These are phyloP conservation scores for Plasmodium gaboni DNA, from an alignment of 169 alveolate genomes.

Conservation along the genomic window DNA sequence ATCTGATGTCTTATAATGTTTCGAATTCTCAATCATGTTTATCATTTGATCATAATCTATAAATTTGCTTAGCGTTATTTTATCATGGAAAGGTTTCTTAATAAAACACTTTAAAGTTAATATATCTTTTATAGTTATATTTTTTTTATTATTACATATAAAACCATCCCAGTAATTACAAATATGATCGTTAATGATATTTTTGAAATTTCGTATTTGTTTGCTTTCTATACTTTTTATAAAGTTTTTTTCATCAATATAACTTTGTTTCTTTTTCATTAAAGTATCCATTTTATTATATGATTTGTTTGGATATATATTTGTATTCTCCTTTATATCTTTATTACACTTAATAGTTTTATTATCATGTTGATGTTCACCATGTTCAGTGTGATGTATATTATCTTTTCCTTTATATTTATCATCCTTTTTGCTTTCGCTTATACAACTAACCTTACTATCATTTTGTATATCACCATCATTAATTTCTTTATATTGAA, in stretches of 20 bases:
- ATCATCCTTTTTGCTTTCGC: no score
- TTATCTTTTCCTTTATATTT: no score
- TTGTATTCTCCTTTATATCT: no score
- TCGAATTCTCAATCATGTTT: slow-evolving; percentile 77
- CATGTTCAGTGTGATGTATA: no score
- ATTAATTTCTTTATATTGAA: background rate
- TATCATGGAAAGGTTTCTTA: slow-evolving; percentile 78
- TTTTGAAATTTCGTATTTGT: slow-evolving; percentile 52
- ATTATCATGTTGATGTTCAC: no score
- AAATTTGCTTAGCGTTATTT: slow-evolving; percentile 72
- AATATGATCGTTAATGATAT: slow-evolving; percentile 73
- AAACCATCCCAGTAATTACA: slow-evolving; percentile 84
- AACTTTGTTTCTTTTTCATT: background rate
- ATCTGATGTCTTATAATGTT: slow-evolving; percentile 18
- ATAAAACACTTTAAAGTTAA: slow-evolving; percentile 78
- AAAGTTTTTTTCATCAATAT: background rate
- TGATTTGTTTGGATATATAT: no score
- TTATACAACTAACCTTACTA: background rate
- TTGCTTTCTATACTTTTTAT: slow-evolving; percentile 27
- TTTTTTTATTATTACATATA: slow-evolving; percentile 79
- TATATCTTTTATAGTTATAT: slow-evolving; percentile 78
- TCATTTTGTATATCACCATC: background rate
- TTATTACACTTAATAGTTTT: no score
- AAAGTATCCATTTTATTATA: no score
- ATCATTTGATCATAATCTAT: slow-evolving; percentile 72